phyloP scores from a whole-genome alignment of 805 yeast genomes.

The Groenewaldozyma tartarivorans region DNA sequence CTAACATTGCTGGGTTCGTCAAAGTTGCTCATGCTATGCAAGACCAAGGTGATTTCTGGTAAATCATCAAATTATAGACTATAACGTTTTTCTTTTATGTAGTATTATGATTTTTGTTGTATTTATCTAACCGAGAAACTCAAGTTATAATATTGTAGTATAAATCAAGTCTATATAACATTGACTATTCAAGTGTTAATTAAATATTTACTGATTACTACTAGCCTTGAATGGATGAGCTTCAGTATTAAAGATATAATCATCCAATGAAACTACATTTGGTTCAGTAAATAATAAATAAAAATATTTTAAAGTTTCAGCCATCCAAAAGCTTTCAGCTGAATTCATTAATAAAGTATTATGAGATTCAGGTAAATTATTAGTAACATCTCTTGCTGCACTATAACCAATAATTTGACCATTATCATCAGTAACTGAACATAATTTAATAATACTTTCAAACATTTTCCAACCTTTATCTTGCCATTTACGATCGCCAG shows the following conservation, averaged over 20 bases:
- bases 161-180: too few species aligned
- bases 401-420: slow-evolving; percentile 29
- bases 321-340: slow-evolving; percentile 68
- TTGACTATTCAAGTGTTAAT: too few species aligned
- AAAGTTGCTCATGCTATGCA: slow-evolving; percentile 98
- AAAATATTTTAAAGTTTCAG: slow-evolving; percentile 83
- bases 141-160: too few species aligned
- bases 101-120: slow-evolving; percentile 1
- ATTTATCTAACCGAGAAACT: too few species aligned
- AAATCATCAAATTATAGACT: too few species aligned
- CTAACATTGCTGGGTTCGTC: slow-evolving; percentile 97
- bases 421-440: slow-evolving; percentile 11
- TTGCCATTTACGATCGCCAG: slow-evolving; percentile 51
- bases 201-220: too few species aligned
- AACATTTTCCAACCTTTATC: slow-evolving; percentile 44
- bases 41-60: slow-evolving; percentile 78
- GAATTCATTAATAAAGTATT: slow-evolving; percentile 53
- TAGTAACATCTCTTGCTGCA: slow-evolving; percentile 33
- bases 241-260: slow-evolving; percentile 50
- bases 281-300: slow-evolving; percentile 55
- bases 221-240: slow-evolving; percentile 46
- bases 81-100: too few species aligned
- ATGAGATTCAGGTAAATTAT: slow-evolving; percentile 39
- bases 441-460: slow-evolving; percentile 24
- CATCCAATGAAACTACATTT: slow-evolving; percentile 37